Base-by-base conservation (phyloP, 129 eudicot genomes). In the Lactuca sativa region DNA sequence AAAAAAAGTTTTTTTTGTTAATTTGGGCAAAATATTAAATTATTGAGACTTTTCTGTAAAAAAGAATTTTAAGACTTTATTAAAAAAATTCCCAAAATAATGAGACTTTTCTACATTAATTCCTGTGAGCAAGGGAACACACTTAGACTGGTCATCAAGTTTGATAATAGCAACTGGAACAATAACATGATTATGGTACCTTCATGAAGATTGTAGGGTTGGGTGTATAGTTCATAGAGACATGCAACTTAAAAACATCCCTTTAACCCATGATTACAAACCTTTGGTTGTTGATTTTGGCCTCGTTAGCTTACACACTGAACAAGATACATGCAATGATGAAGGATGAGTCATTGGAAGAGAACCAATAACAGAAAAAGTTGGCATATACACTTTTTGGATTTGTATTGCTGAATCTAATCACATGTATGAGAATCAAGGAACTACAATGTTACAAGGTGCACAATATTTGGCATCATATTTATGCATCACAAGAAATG, bases 181-280 rank as follows among this genome's bases (percentile, higher is more conserved):
- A 67, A 96, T 96, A 66, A 89, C 96, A 77, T 96, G 98, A 32
- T 85, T 92, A 70, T 82, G 96, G n/a, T 92, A 92, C 73, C 96
- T 92, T 64, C 98, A 92, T 75, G 98, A 92, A 82, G 98, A 92
- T 76, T 92, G 98, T 70, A 84, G 98, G 77, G 95, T 92, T 30
- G 98, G 98, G 18, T 77, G 92, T 71, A 84, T 92, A 18, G 76
- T 85, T 54, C 98, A 92, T 63, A 79, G 96, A 71, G 91, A 89
- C 67, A 68, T 92, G 86, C 73, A n/a, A n/a, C n/a, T 96, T 31
- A 86, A 70, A 80, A 92, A 86, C 82, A 92, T 92, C 78, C 88
- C 89, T 34, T 62, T 92, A 21, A 89, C 98, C 67, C 98, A 92
- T 52, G 95, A 92, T 78, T 92, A 84, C 25, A 95, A 92, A 74